A percentile compares a stretch with the other conserved stretches of the same genome.
Conservation (phyloP, 805 yeast genomes). For the Myxozyma monticola region DNA sequence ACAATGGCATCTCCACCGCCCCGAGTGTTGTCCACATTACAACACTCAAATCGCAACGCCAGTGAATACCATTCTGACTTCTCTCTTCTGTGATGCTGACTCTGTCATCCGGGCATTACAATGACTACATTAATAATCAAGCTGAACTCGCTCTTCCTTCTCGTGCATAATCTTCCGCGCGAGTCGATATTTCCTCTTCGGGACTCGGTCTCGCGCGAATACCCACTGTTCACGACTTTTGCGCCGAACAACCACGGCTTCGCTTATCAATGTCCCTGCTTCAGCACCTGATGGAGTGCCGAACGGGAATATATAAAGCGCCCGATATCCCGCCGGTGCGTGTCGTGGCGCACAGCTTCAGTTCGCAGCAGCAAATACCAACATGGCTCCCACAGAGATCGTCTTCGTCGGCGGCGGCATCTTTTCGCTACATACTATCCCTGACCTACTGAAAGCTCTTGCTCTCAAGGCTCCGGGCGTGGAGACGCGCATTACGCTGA, state of each 20-base stretch:
- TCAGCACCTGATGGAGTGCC: neutral
- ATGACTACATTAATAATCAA: no score
- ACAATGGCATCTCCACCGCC: no score
- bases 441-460: constrained; percentile 3
- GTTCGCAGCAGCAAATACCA: neutral
- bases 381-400: constrained; percentile 5
- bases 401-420: constrained; percentile 17
- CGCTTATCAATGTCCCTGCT: neutral
- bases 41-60: no score
- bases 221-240: neutral
- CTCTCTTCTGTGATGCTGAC: no score
- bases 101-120: no score
- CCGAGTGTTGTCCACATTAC: no score
- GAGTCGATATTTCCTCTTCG: neutral
- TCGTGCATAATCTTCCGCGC: no score
- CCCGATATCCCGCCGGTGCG: neutral
- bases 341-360: neutral
- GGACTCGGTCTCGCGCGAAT: neutral
- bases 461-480: constrained; percentile 2
- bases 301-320: neutral
- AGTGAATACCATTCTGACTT: no score
- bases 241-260: no score
- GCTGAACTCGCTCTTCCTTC: no score
- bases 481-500: constrained; percentile 6
- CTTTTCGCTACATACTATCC: neutral